Conservation (phyloP, 495 filamentous ascomycete species). For the Jackrogersella multiformis region DNA sequence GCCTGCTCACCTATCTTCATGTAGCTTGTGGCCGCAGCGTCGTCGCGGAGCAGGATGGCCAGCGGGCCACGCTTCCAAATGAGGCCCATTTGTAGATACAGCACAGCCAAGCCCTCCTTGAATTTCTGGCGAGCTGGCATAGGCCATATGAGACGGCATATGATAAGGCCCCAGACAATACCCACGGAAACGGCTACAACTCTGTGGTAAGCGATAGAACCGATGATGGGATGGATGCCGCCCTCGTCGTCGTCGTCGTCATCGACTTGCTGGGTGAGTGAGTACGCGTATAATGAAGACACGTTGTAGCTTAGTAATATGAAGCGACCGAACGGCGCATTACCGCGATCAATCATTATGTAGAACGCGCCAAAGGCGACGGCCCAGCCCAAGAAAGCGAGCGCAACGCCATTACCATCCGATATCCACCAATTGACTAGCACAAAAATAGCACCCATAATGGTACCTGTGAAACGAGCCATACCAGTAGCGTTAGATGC, state of each 20-base stretch:
- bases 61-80: slow-evolving; percentile 98
- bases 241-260: slow-evolving; percentile 87
- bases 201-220: slow-evolving; percentile 89
- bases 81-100: slow-evolving; percentile 94
- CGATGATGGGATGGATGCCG: slow-evolving; percentile 82
- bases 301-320: slow-evolving; percentile 96
- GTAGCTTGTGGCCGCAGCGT: slow-evolving; percentile 67
- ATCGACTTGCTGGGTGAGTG: slow-evolving; percentile 77
- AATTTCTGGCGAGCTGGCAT: slow-evolving; percentile 87
- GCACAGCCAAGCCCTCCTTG: slow-evolving; percentile 81
- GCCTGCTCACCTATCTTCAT: slow-evolving; percentile 86
- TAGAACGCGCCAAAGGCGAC: slow-evolving; percentile 86
- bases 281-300: slow-evolving; percentile 94
- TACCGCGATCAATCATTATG: slow-evolving; percentile 82
- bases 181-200: slow-evolving; percentile 87
- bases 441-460: slow-evolving; percentile 79
- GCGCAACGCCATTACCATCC: slow-evolving; percentile 72
- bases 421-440: slow-evolving; percentile 79
- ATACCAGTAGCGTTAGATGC: slow-evolving; percentile 91
- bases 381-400: slow-evolving; percentile 81
- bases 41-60: slow-evolving; percentile 67
- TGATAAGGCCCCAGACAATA: slow-evolving; percentile 89
- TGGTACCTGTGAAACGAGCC: slow-evolving; percentile 87
- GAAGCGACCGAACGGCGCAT: slow-evolving; percentile 91
- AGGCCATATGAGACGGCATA: slow-evolving; percentile 91